Evolutionary conservation across 2,329 filamentous ascomycete genomes (phyloP), one percentile per base, ranked within the genome.

Genomic region (Sclerotinia borealis): DNA sequence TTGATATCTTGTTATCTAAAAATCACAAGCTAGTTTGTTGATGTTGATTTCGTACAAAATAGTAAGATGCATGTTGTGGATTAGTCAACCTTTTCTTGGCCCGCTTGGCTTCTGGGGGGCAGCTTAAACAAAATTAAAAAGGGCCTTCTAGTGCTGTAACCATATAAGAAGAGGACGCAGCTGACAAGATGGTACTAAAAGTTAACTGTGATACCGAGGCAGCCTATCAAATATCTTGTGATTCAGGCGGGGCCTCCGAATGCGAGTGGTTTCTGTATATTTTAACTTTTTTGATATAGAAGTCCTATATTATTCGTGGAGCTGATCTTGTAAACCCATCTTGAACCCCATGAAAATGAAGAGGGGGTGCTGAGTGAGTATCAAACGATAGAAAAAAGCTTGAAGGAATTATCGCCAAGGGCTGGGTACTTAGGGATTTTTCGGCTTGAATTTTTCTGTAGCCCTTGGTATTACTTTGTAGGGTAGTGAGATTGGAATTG

Each of bases 81-180:
- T 56, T 34, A 27, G 39, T 31, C 27, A 56, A 17, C 22, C 39
- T 56, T 56, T 13, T 41, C 39, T 56, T 45, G 39, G 37, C 54
- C 39, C 34, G 54, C 54, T 56, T 56, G 54, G 54, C 54, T 56
- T 29, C 29, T 45, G 54, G 54, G 41, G 39, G 19, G n/a, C 19
- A 31, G 25, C 54, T 45, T 56, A 27, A 34, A 56, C 39, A 34
- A 56, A 56, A 45, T 34, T 45, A 43, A 45, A 56, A 56, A 56
- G 54, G 39, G 54, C 54, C 52, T 56, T 45, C 45, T 56, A 56
- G 54, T 27, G 54, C 39, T 56, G 54, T 56, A 56, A 56, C 52
- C 54, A 56, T 56, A 56, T 34, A 34, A 31, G 39, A 29, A 56
- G 13, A 56, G 34, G 34, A 31, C 4, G 19, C 39, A 56, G 54